Evolutionary conservation across 2,329 filamentous ascomycete genomes (phyloP), one percentile per base, ranked within the genome.

Genomic region (Diplodia corticola): DNA sequence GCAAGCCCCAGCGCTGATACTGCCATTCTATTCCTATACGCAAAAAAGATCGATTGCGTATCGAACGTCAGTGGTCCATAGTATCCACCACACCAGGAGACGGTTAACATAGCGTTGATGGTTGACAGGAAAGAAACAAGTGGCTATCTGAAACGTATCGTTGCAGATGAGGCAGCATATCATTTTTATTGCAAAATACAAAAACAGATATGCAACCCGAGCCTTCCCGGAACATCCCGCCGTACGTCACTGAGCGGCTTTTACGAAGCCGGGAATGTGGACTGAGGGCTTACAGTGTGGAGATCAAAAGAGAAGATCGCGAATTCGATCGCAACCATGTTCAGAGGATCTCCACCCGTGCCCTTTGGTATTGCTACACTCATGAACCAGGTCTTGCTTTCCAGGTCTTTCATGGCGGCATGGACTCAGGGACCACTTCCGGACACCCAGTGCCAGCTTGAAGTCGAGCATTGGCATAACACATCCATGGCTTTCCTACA

Each of bases 1-100:
- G 68, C 69, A 3, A 67, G 69, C 17, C 67, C 63, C 1, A 70
- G 77, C 40, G 72, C 74, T 6, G 77, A 79, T 48, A 61, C 73
- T 4, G 67, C 69, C 10, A 50, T 78, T 4, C 68, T 76, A 46
- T 77, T 76, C 66, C 68, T 78, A 2, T 69, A 69, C 10, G 57
- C 70, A 2, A 75, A 74, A 26, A 63, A 48, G 22, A 68, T 79
- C 20, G 40, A 35, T 6, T 79, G 73, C 63, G 40, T 55, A 1
- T 59, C 69, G 7, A 70, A 71, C 3, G 70, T 72, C 30, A 61
- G 72, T 22, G 77, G 78, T 61, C 73, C 74, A 5, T 74, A 74
- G 71, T 77, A 76, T 46, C 64, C 69, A 4, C 74, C 76, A 5
- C 70, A 73, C 22, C 20, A 4, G 7, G 2, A 55, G 0, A 44